Evolutionary conservation across 371 early-diverging fungal genomes (phyloP).

Genomic region (Mortierella sp.): DNA sequence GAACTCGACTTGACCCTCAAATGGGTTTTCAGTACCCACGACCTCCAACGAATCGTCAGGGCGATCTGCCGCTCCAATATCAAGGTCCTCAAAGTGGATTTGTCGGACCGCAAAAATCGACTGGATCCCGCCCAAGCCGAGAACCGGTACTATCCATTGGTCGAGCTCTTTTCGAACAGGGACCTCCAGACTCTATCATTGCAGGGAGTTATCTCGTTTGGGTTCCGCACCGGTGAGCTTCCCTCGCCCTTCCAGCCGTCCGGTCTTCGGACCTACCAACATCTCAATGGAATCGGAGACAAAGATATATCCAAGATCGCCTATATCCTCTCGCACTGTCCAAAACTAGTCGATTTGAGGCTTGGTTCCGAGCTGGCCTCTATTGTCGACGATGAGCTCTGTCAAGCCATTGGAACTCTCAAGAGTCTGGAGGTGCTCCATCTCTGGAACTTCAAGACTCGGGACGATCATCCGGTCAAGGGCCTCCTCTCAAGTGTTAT

Average conservation of each 20-base stretch:
- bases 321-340: conserved; percentile 6
- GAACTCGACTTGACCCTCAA: not conserved
- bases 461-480: not conserved
- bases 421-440: conserved; percentile 3
- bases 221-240: not conserved
- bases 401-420: not conserved
- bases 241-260: not conserved
- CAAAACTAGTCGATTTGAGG: conserved; percentile 21
- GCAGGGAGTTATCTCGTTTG: not conserved
- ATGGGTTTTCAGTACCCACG: not conserved
- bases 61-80: not conserved
- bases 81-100: not conserved
- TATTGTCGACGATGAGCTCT: not conserved
- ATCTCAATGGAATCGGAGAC: not conserved
- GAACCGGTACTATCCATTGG: not conserved
- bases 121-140: not conserved
- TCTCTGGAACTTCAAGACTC: conserved; percentile 1
- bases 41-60: not conserved
- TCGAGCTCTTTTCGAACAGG: not conserved
- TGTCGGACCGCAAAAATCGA: not conserved
- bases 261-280: conserved; percentile 15
- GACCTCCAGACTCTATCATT: not conserved
- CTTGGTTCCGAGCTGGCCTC: conserved; percentile 15
- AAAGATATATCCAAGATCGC: conserved; percentile 12
- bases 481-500: conserved; percentile 4